phyloP scores from a whole-genome alignment of 2,329 filamentous ascomycete species.

The Bimuria novae-zelandiae region DNA sequence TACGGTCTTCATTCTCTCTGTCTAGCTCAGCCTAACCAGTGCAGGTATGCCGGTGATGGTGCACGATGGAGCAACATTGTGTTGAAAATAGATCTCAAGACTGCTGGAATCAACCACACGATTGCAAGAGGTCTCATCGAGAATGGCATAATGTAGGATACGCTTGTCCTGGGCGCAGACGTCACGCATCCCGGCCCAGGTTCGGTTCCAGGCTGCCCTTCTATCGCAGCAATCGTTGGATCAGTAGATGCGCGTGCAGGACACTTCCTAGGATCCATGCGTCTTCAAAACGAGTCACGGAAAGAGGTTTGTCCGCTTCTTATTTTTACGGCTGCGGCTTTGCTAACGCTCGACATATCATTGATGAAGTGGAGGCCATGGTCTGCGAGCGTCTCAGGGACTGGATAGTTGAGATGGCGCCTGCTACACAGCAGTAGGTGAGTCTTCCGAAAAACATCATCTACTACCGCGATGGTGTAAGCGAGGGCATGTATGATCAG shows the following conservation, averaged over 20 bases:
- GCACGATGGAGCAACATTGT: slow-evolving; percentile 17
- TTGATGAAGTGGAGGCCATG: slow-evolving; percentile 18
- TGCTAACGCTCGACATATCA: too few relatives aligned
- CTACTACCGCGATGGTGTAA: slow-evolving; percentile 36
- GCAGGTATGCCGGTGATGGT: background rate
- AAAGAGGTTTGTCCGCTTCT: slow-evolving; percentile 29
- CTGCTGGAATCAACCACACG: slow-evolving; percentile 27
- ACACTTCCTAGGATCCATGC: slow-evolving; percentile 44
- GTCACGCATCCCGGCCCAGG: slow-evolving; percentile 47
- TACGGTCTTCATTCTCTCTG: background rate
- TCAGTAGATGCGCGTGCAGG: slow-evolving; percentile 40
- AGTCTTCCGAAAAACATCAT: slow-evolving; percentile 25
- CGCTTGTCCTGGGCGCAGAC: slow-evolving; percentile 51
- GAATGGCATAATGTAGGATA: slow-evolving; percentile 17
- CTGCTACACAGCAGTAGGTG: background rate
- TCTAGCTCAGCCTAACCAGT: background rate
- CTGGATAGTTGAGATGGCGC: slow-evolving; percentile 8
- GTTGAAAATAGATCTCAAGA: slow-evolving; percentile 39
- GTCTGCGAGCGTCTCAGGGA: slow-evolving; percentile 17
- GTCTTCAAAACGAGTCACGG: slow-evolving; percentile 32
- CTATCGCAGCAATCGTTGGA: slow-evolving; percentile 50
- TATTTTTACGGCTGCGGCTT: too few relatives aligned
- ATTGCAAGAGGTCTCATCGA: background rate
- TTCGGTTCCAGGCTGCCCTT: slow-evolving; percentile 34
- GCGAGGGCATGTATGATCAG: slow-evolving; percentile 18